phyloP scores from a whole-genome alignment of 805 yeast genomes.

The Ogataea methylovora region DNA sequence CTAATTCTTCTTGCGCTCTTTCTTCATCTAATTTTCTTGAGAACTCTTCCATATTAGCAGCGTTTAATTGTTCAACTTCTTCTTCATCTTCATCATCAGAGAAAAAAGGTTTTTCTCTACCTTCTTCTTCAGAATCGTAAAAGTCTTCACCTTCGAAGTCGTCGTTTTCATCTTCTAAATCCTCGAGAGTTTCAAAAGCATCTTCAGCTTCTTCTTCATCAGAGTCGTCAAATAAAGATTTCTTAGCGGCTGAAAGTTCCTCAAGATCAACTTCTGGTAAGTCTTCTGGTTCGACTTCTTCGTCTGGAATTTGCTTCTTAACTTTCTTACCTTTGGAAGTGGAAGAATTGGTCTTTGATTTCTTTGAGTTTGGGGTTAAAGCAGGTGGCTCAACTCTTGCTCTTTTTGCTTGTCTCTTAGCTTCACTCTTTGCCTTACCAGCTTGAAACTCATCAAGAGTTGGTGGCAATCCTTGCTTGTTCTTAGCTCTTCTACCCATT shows the following conservation, averaged over 20 bases:
- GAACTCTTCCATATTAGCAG: slow-evolving; percentile 75
- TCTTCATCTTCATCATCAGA: slow-evolving; percentile 68
- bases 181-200: slow-evolving; percentile 18
- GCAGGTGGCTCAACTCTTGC: slow-evolving; percentile 15
- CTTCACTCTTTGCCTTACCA: slow-evolving; percentile 32
- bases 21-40: slow-evolving; percentile 59
- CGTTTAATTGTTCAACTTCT: slow-evolving; percentile 66
- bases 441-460: slow-evolving; percentile 72
- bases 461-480: slow-evolving; percentile 92
- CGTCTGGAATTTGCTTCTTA: slow-evolving; percentile 20
- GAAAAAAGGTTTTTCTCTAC: slow-evolving; percentile 61
- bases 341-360: slow-evolving; percentile 15
- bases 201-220: slow-evolving; percentile 53
- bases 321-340: slow-evolving; percentile 19
- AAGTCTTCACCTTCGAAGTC: slow-evolving; percentile 35
- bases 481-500: slow-evolving; percentile 92
- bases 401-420: slow-evolving; percentile 24
- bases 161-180: slow-evolving; percentile 20
- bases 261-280: slow-evolving; percentile 63
- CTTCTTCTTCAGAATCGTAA: slow-evolving; percentile 60
- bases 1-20: slow-evolving; percentile 51
- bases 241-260: slow-evolving; percentile 62
- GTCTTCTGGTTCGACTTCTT: slow-evolving; percentile 34
- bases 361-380: slow-evolving; percentile 4
- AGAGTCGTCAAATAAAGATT: slow-evolving; percentile 69